phyloP scores from a whole-genome alignment of 2,329 filamentous ascomycete species.

The Fusarium papillatum region DNA sequence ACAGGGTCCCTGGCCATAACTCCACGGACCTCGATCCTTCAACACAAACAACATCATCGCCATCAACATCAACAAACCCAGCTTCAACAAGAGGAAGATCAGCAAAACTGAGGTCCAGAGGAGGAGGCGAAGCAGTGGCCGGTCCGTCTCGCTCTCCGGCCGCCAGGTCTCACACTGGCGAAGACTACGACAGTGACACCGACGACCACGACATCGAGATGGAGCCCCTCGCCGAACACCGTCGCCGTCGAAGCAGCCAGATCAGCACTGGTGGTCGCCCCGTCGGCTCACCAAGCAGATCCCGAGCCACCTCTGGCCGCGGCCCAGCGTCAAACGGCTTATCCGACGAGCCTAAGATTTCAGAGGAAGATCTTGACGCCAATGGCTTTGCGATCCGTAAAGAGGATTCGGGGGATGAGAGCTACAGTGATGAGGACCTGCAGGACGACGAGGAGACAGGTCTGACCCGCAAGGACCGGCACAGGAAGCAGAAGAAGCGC shows the following conservation, averaged over 20 bases:
- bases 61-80: constrained; percentile 21
- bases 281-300: constrained; percentile 44
- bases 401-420: constrained; percentile 60
- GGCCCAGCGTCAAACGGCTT: constrained; percentile 42
- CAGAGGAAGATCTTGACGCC: constrained; percentile 55
- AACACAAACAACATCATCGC: constrained; percentile 17
- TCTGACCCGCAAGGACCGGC: constrained; percentile 80
- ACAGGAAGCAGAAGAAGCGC: constrained; percentile 75
- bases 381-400: constrained; percentile 44
- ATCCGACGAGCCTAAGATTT: constrained; percentile 60
- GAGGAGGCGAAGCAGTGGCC: constrained; percentile 30
- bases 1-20: neutral
- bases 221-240: constrained; percentile 67
- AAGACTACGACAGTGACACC: constrained; percentile 54
- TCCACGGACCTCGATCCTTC: constrained; percentile 11
- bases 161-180: constrained; percentile 29
- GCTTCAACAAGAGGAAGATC: constrained; percentile 13
- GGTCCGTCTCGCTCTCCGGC: constrained; percentile 31
- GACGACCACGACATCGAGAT: constrained; percentile 65
- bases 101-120: constrained; percentile 14
- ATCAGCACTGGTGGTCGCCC: constrained; percentile 54
- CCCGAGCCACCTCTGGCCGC: constrained; percentile 39
- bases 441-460: constrained; percentile 93
- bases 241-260: constrained; percentile 68
- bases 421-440: constrained; percentile 78